Evolutionary conservation across 805 yeast genomes (phyloP), one percentile per base, ranked within the genome.

Genomic region (Candida railenensis): DNA sequence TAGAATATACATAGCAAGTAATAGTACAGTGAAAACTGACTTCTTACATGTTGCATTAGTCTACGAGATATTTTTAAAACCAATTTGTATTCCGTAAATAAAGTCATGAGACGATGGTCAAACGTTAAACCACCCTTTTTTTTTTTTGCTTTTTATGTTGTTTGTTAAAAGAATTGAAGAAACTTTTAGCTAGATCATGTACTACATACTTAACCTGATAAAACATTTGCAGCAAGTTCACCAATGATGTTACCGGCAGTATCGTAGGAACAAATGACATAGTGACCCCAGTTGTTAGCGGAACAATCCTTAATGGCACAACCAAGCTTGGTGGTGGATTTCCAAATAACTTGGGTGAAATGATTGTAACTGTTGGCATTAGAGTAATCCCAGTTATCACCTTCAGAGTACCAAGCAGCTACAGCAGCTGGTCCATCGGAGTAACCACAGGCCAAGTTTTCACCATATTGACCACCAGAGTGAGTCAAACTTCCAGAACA

Each of bases 261-360:
- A 57, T 74, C 69, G 53, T 90, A 89, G 44, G 84, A 81, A 65
- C 96, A 89, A 51, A 87, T 78, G 46, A 85, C 72, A 67, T 87
- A 88, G 54, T 72, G 67, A 45, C 82, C 81, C 58, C 71, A 68
- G 58, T 58, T 59, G 40, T 57, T 50, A n/a, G 66, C 48, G 20
- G 63, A 51, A 69, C 96, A 87, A 53, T 74, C 62, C 59, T 80
- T 82, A 63, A 73, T 69, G 44, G 85, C 94, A 69, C 96, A 88
- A 16, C 95, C 96, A 14, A 88, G 47, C 52, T 72, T 62, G 8
- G 81, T 72, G 25, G 88, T 70, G 22, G 69, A 62, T 52, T 73
- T 76, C 96, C 96, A 88, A 28, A 88, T 80, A 40, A 88, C 69
- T 63, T 87, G 94, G 18, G 95, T 86, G 67, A 87, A 89, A 65